A percentile compares a stretch with the other conserved stretches of the same genome.
phyloP scores from a whole-genome alignment of 768 basidiomycete species.

The Russula earlei region DNA sequence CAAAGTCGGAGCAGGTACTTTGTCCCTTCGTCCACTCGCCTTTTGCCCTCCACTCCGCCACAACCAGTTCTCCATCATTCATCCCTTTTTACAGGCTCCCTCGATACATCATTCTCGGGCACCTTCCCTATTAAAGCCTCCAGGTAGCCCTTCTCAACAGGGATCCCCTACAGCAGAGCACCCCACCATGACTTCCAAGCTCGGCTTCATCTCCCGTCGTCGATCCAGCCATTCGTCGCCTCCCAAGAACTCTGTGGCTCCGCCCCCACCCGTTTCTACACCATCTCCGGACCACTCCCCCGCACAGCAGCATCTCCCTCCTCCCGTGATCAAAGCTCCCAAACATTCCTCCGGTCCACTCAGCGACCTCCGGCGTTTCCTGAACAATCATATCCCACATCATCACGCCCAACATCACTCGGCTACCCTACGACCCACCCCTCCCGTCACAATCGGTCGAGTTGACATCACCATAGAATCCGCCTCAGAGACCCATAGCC shows the following conservation, averaged over 20 bases:
- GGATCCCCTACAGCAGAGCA: constrained; percentile 21
- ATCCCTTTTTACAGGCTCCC: constrained; percentile 6
- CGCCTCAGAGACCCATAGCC: constrained; percentile 27
- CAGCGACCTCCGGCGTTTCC: constrained; percentile 89
- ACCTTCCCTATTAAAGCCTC: constrained; percentile 6
- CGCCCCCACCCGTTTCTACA: constrained; percentile 17
- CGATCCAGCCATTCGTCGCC: constrained; percentile 22
- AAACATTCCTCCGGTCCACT: constrained; percentile 60
- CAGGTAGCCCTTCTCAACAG: constrained; percentile 19
- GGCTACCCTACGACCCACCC: constrained; percentile 19
- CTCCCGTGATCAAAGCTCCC: constrained; percentile 18
- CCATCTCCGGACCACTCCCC: constrained; percentile 14
- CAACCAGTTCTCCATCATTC: constrained; percentile 15
- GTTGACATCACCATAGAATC: constrained; percentile 25
- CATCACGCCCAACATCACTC: constrained; percentile 27
- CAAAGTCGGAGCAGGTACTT: constrained; percentile 11
- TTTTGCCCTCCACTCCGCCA: background rate
- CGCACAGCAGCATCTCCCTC: constrained; percentile 8
- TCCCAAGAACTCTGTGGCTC: constrained; percentile 20
- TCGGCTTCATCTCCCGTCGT: constrained; percentile 18
- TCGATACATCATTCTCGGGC: constrained; percentile 4
- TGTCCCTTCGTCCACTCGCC: background rate
- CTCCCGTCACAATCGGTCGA: constrained; percentile 22
- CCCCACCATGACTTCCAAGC: constrained; percentile 25
- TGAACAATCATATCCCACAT: constrained; percentile 83